Percentiles rank a stretch among this genome's conserved stretches.
Conservation (phyloP, 306 rosid genomes). For the Cicer arietinum region DNA sequence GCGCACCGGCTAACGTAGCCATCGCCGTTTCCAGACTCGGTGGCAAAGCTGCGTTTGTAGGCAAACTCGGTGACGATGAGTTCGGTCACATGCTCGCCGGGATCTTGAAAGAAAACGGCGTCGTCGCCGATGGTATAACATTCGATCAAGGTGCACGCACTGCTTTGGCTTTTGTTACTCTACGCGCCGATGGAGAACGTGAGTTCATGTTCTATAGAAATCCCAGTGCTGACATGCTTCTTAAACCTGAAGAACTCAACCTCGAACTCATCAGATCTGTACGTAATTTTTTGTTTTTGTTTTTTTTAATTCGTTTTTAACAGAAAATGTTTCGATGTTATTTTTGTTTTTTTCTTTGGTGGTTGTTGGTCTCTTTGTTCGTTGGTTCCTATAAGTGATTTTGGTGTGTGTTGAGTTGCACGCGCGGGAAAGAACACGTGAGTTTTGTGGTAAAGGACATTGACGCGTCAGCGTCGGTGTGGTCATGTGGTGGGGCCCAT, state of each 20-base stretch:
- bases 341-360: not conserved
- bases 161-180: slow-evolving; percentile 90
- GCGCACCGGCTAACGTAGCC: slow-evolving; percentile 93
- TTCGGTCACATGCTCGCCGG: slow-evolving; percentile 86
- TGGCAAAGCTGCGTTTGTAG: slow-evolving; percentile 75
- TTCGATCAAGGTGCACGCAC: slow-evolving; percentile 88
- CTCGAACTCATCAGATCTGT: slow-evolving; percentile 88
- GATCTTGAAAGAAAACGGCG: slow-evolving; percentile 77
- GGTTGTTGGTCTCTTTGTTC: not conserved
- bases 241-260: slow-evolving; percentile 77
- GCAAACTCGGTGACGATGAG: slow-evolving; percentile 84
- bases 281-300: slow-evolving; percentile 32
- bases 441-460: not conserved
- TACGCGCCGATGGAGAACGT: slow-evolving; percentile 93
- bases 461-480: slow-evolving; percentile 32
- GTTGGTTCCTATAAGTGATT: not conserved
- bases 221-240: slow-evolving; percentile 96
- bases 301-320: not conserved
- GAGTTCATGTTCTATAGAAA: slow-evolving; percentile 98
- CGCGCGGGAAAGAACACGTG: slow-evolving; percentile 25
- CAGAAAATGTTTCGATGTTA: not conserved
- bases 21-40: slow-evolving; percentile 80
- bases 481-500: slow-evolving; percentile 43
- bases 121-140: slow-evolving; percentile 59
- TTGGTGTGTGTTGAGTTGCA: not conserved